These are phyloP conservation scores for Amanita muscaria DNA, from an alignment of 768 basidiomycete species.

Conservation along the genomic window DNA sequence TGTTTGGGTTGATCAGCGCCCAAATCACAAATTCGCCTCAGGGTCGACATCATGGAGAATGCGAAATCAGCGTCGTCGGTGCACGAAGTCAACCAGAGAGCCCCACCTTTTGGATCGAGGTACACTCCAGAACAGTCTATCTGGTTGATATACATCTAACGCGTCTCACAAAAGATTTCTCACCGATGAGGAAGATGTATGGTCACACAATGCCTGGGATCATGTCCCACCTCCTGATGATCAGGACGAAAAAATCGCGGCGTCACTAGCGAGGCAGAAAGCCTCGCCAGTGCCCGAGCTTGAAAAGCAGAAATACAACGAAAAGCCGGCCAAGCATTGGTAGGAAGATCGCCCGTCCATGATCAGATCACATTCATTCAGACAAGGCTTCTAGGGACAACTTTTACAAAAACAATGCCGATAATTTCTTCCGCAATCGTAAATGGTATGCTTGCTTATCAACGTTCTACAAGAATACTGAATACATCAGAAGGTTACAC, in stretches of 20 bases:
- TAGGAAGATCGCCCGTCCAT: conserved; percentile 16
- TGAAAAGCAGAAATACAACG: conserved; percentile 66
- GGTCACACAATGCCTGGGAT: conserved; percentile 88
- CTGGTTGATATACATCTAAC: too few relatives aligned
- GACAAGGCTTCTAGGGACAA: conserved; percentile 61
- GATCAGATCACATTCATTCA: background rate
- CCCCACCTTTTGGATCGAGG: conserved; percentile 70
- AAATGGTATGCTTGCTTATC: conserved; percentile 52
- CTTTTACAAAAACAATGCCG: conserved; percentile 81
- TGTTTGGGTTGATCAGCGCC: too few relatives aligned
- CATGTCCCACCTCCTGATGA: conserved; percentile 80
- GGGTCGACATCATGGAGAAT: conserved; percentile 3
- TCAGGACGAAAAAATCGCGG: conserved; percentile 63
- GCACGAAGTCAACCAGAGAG: conserved; percentile 42
- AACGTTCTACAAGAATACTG: background rate
- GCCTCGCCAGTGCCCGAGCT: conserved; percentile 61
- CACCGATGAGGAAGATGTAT: conserved; percentile 61
- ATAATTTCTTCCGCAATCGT: conserved; percentile 90
- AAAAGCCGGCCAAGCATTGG: conserved; percentile 70
- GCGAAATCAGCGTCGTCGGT: conserved; percentile 53
- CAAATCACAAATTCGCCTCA: too few relatives aligned
- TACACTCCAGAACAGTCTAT: conserved; percentile 17
- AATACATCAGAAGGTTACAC: conserved; percentile 53
- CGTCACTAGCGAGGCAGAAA: conserved; percentile 64
- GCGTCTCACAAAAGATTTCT: conserved; percentile 48